These are phyloP conservation scores for Boletus calvinii DNA, from an alignment of 1,284 basidiomycete genomes.

Conservation along the genomic window DNA sequence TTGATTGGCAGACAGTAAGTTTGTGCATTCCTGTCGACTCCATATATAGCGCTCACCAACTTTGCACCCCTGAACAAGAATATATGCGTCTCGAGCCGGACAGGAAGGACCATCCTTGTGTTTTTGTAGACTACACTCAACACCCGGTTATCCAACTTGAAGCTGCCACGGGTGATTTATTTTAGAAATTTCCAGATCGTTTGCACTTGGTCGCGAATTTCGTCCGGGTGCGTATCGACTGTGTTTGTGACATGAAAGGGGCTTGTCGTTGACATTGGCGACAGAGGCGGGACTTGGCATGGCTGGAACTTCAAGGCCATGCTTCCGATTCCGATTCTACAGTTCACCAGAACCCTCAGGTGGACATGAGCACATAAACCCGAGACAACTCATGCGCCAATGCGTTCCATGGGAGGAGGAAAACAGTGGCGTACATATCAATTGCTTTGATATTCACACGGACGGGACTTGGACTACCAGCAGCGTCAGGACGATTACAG, in stretches of 20 bases:
- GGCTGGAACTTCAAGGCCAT: not conserved
- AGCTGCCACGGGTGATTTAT: not conserved
- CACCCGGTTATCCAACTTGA: not conserved
- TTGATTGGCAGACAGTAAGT: not conserved
- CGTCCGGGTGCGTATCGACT: not conserved
- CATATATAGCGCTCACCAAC: not conserved
- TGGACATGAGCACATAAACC: not conserved
- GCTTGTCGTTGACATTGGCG: not conserved
- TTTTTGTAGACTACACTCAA: not conserved
- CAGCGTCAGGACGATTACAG: not conserved
- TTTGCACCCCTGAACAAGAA: not conserved
- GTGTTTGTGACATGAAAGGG: not conserved
- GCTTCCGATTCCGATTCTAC: not conserved
- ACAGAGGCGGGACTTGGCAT: not conserved
- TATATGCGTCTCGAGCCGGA: not conserved
- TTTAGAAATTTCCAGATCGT: not conserved
- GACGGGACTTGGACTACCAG: not conserved
- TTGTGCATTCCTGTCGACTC: not conserved
- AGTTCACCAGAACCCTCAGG: not conserved
- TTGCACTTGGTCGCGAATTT: not conserved
- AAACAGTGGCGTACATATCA: not conserved
- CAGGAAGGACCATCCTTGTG: not conserved
- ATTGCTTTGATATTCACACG: not conserved
- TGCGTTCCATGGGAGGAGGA: not conserved
- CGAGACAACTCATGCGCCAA: not conserved